phyloP scores from a whole-genome alignment of 106 monocot species.

The Dactylorhiza incarnata region DNA sequence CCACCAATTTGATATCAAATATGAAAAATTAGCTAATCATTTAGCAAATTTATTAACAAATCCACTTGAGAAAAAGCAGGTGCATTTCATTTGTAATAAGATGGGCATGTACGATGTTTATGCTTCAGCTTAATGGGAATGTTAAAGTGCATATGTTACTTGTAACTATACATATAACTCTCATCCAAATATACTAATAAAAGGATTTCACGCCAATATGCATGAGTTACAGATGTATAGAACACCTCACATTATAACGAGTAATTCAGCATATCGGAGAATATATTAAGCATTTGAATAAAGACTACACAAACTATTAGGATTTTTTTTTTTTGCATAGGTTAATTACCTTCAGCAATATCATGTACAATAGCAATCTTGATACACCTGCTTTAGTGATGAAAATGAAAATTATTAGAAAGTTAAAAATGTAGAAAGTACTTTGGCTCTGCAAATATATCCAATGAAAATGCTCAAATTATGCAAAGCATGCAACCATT shows the following conservation, averaged over 20 bases:
- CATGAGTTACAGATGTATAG: background rate
- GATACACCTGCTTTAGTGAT: slow-evolving; percentile 39
- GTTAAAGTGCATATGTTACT: too few relatives aligned
- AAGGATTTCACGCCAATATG: background rate
- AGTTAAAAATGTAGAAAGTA: background rate
- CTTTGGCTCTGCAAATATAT: background rate
- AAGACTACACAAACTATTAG: background rate
- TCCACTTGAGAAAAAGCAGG: too few relatives aligned
- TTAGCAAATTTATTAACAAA: too few relatives aligned
- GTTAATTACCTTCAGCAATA: slow-evolving; percentile 48
- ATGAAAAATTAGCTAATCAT: too few relatives aligned
- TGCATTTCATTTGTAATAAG: too few relatives aligned
- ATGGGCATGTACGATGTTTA: too few relatives aligned
- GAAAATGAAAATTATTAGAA: slow-evolving; percentile 4
- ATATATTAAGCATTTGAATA: background rate
- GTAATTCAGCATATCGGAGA: background rate
- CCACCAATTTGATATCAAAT: too few relatives aligned
- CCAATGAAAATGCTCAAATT: background rate
- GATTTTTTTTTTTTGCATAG: background rate
- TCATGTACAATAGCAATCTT: slow-evolving; percentile 64
- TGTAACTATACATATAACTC: too few relatives aligned
- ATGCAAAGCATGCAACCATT: background rate
- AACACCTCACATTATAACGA: background rate
- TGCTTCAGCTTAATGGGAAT: too few relatives aligned
- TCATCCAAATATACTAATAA: too few relatives aligned